These are phyloP conservation scores for Zygotorulaspora florentina DNA, from an alignment of 805 yeast genomes.

Conservation along the genomic window DNA sequence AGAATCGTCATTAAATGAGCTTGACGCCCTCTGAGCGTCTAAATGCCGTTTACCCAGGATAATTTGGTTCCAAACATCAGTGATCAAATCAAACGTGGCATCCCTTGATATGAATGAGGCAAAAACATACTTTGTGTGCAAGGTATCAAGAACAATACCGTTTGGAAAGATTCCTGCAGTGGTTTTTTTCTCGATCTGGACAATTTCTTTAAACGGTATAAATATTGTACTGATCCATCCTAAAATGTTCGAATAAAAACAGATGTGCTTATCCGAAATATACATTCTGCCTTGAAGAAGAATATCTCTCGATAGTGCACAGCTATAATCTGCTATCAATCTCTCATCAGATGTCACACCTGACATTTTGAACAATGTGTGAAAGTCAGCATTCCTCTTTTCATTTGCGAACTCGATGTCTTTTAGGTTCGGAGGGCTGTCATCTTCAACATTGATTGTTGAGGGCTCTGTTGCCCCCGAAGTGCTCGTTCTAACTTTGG, in stretches of 20 bases:
- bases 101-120: conserved; percentile 66
- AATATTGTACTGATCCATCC: conserved; percentile 61
- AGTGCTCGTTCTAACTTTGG: conserved; percentile 20
- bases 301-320: conserved; percentile 65
- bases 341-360: conserved; percentile 46
- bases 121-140: conserved; percentile 58
- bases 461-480: conserved; percentile 17
- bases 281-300: conserved; percentile 64
- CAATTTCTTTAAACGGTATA: conserved; percentile 57
- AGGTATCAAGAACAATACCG: conserved; percentile 58
- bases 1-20: conserved; percentile 8
- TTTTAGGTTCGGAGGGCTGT: conserved; percentile 15
- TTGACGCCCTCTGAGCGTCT: conserved; percentile 4
- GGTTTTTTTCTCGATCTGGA: conserved; percentile 58
- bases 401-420: conserved; percentile 39
- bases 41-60: conserved; percentile 22
- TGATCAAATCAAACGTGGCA: conserved; percentile 44
- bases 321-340: conserved; percentile 56
- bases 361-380: conserved; percentile 48
- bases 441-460: conserved; percentile 17
- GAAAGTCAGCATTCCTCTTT: conserved; percentile 58
- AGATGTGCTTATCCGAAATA: conserved; percentile 49
- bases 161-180: conserved; percentile 69
- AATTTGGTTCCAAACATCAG: conserved; percentile 56
- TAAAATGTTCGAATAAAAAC: conserved; percentile 63